A percentile compares a stretch with the other conserved stretches of the same genome.
Conservation (phyloP, 1,139 yeast species). For the Kluyveromyces marxianus region DNA sequence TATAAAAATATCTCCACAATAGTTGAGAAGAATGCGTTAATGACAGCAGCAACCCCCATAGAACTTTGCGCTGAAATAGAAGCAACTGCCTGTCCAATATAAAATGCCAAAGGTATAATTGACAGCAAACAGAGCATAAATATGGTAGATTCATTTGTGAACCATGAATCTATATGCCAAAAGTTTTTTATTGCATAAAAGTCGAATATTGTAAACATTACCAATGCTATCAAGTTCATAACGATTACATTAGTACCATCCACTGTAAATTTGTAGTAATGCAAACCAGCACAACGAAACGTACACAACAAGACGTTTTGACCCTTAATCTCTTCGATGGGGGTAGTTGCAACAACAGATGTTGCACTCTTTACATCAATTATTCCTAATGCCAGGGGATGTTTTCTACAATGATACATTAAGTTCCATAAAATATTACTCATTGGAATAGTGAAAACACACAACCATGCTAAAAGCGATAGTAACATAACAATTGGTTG, state of each 20-base stretch:
- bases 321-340: slow-evolving; percentile 14
- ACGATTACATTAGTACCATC: slow-evolving; percentile 94
- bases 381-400: slow-evolving; percentile 64
- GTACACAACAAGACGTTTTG: slow-evolving; percentile 61
- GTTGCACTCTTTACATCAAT: slow-evolving; percentile 18
- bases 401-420: slow-evolving; percentile 75
- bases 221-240: slow-evolving; percentile 73
- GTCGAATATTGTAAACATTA: slow-evolving; percentile 75
- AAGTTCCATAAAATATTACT: slow-evolving; percentile 64
- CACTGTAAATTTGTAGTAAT: slow-evolving; percentile 89
- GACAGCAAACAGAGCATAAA: slow-evolving; percentile 75
- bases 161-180: slow-evolving; percentile 40
- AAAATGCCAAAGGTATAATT: slow-evolving; percentile 89
- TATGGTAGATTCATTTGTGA: slow-evolving; percentile 51
- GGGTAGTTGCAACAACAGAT: slow-evolving; percentile 17
- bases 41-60: slow-evolving; percentile 99
- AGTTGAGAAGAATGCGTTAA: slow-evolving; percentile 95
- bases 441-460: slow-evolving; percentile 91
- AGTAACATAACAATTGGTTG: slow-evolving; percentile 60
- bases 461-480: slow-evolving; percentile 64
- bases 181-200: slow-evolving; percentile 55
- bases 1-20: slow-evolving; percentile 88
- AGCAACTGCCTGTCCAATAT: slow-evolving; percentile 98
- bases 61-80: slow-evolving; percentile 97
- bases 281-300: slow-evolving; percentile 84